These are phyloP conservation scores for Podospora sp. DNA, from an alignment of 495 filamentous ascomycete genomes.

Conservation along the genomic window DNA sequence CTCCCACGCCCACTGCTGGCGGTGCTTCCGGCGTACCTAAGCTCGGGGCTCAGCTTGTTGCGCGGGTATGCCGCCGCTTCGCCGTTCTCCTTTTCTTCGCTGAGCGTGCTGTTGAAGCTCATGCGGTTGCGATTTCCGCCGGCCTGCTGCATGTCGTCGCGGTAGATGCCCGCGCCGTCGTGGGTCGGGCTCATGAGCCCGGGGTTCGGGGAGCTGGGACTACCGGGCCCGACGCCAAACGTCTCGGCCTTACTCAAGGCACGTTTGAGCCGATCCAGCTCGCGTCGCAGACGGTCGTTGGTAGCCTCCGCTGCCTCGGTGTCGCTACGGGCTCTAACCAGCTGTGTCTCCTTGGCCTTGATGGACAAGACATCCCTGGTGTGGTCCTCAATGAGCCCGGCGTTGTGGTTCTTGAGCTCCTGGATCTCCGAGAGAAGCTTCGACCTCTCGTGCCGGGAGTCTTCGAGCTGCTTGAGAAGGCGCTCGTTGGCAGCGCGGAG, in stretches of 20 bases:
- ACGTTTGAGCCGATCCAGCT: conserved; percentile 91
- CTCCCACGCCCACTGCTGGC: conserved; percentile 60
- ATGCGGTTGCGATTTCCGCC: conserved; percentile 51
- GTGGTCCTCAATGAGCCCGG: conserved; percentile 95
- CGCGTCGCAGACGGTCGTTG: conserved; percentile 78
- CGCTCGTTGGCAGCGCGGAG: conserved; percentile 81
- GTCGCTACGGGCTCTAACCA: conserved; percentile 87
- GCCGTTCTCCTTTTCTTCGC: conserved; percentile 82
- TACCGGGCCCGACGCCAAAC: conserved; percentile 43
- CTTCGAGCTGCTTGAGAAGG: conserved; percentile 69
- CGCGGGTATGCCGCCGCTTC: conserved; percentile 44
- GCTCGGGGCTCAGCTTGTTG: conserved; percentile 58
- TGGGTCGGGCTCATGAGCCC: conserved; percentile 48
- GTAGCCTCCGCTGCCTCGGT: conserved; percentile 84
- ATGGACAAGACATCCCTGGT: conserved; percentile 93
- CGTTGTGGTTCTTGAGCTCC: conserved; percentile 92
- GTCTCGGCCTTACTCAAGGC: conserved; percentile 60
- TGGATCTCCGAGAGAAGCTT: conserved; percentile 76
- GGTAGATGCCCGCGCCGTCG: conserved; percentile 57
- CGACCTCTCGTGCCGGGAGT: conserved; percentile 72
- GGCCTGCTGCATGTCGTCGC: conserved; percentile 50
- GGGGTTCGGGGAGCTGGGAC: conserved; percentile 41
- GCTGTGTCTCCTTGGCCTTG: conserved; percentile 97
- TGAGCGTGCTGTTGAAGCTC: conserved; percentile 73
- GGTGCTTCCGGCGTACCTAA: conserved; percentile 49